Percentiles rank a stretch among this genome's conserved stretches.
phyloP scores from a whole-genome alignment of 495 filamentous ascomycete genomes.

The Talaromyces stipitatus region DNA sequence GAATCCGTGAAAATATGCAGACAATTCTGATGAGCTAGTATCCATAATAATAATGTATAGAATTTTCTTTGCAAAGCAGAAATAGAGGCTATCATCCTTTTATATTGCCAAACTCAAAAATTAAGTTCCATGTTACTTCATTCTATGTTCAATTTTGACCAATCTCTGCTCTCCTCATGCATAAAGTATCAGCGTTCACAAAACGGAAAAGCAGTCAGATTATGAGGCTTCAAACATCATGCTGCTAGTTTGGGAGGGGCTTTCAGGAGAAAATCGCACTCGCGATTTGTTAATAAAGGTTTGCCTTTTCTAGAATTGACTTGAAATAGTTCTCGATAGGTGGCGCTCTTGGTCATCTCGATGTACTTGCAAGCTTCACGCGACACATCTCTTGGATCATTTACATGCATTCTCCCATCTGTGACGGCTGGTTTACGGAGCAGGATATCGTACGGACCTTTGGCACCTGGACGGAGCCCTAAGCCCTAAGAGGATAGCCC shows the following conservation, averaged over 20 bases:
- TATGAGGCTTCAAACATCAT: not conserved
- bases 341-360: no score
- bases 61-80: no score
- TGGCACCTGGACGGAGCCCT: no score
- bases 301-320: no score
- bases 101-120: not conserved
- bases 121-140: not conserved
- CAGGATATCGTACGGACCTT: no score
- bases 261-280: not conserved
- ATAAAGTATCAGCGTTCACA: not conserved
- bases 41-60: not conserved
- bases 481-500: no score
- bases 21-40: not conserved
- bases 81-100: not conserved
- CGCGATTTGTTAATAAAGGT: no score
- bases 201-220: not conserved
- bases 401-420: no score
- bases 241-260: not conserved
- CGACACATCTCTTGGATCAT: no score
- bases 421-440: no score
- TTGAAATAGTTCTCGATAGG: no score
- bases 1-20: not conserved
- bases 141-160: not conserved
- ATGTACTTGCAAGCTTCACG: no score
- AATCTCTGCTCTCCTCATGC: not conserved